Base-by-base conservation (phyloP, 345 rosid genomes). In the Populus deltoides region DNA sequence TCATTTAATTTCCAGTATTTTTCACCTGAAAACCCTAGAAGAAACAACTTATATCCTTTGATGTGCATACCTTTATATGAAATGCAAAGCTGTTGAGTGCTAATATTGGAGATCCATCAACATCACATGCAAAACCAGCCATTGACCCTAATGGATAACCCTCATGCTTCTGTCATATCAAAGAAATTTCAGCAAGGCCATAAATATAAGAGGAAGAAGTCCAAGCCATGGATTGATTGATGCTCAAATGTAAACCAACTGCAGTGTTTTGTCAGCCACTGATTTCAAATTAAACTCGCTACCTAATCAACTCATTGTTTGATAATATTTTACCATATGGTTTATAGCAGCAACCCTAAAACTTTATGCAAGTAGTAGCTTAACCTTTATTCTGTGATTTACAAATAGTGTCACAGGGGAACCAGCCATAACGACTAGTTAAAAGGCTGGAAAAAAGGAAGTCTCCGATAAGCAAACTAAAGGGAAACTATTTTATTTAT, bases 61-160 rank as follows among this genome's bases (percentile, higher is more conserved):
- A 36, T 36, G 39, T 36, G 39, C 72, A 78, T 85, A 92, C 99
- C 97, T 90, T 95, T 7, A 93, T 73, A 83, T 92, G 99, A 76
- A 86, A 85, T 20, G 99, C 97, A 82, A 95, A 83, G 89, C 90
- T 92, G 86, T 97, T 95, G 78, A 93, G 83, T 62, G 98, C 97
- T 51, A 93, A 74, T 75, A 93, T 87, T 7, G 96, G 93, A 88
- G 91, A 88, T 83, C 97, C 98, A 89, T 88, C 92, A 66, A 83
- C 87, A 82, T 88, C 98, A 79, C 94, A 90, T n/a, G 98, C 94
- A 85, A 90, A 92, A 85, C 92, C 99, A 79, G 93, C 94, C 92
- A 90, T 86, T 4, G 93, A 88, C 2, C 98, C 97, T 55, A 97
- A 93, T 66, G 99, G 98, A 78, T 92, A 93, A 79, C 93, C 97